Evolutionary conservation across 2,329 filamentous ascomycete genomes (phyloP).

Genomic region (Paramyrothecium roridum): DNA sequence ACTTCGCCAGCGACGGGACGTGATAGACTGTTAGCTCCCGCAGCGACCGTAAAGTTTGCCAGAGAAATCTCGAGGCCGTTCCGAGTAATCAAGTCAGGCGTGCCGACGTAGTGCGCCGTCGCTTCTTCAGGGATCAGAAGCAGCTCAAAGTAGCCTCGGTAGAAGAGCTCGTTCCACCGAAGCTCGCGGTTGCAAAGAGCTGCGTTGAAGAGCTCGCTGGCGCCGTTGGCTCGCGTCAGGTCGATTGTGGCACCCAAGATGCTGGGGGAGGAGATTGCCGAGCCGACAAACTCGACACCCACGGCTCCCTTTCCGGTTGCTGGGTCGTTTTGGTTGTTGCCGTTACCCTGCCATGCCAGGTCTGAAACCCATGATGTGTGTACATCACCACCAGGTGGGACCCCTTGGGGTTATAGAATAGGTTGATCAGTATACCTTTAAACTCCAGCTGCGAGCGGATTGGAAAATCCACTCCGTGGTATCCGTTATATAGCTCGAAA

Average conservation of each 20-base stretch:
- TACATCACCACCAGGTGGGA: constrained; percentile 65
- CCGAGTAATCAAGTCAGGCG: constrained; percentile 53
- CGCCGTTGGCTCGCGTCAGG: background rate
- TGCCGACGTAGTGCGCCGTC: constrained; percentile 60
- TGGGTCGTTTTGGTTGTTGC: constrained; percentile 44
- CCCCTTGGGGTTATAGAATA: too few species aligned
- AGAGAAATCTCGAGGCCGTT: constrained; percentile 64
- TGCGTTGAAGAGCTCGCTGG: constrained; percentile 1
- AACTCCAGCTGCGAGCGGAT: too few species aligned
- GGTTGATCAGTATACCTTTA: too few species aligned
- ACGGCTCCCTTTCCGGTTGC: constrained; percentile 52
- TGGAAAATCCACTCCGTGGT: too few species aligned
- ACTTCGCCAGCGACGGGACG: constrained; percentile 38
- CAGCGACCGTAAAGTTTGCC: constrained; percentile 67
- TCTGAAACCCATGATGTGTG: constrained; percentile 64
- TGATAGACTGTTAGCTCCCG: constrained; percentile 56
- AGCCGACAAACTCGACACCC: constrained; percentile 64
- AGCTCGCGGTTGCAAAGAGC: constrained; percentile 55
- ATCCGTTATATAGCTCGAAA: too few species aligned
- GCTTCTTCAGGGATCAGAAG: constrained; percentile 54
- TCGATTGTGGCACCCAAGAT: constrained; percentile 25
- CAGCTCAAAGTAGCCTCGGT: constrained; percentile 70
- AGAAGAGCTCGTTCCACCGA: constrained; percentile 72
- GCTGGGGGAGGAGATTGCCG: constrained; percentile 56
- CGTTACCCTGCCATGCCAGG: constrained; percentile 53